Evolutionary conservation across 768 basidiomycete species (phyloP).

Genomic region (Lactifluus piperatus): DNA sequence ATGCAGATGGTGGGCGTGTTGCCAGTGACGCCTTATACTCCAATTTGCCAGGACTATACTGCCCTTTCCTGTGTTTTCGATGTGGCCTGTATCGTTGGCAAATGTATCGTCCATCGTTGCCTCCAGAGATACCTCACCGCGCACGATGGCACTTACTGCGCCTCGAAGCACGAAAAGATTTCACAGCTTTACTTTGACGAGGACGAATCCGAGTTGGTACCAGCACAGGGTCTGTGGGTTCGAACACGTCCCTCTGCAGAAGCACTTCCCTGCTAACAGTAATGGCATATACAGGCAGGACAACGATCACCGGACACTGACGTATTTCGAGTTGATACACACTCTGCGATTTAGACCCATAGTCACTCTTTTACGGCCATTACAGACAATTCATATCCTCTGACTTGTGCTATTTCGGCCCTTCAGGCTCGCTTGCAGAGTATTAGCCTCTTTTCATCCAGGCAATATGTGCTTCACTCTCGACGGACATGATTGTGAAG

Average conservation of each 20-base stretch:
- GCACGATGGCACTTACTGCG: constrained; percentile 19
- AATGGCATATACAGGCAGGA: neutral
- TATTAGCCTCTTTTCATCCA: too few species aligned
- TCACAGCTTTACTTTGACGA: neutral
- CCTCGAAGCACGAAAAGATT: neutral
- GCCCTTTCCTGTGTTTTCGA: constrained; percentile 39
- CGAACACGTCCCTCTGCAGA: constrained; percentile 21
- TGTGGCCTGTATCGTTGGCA: constrained; percentile 38
- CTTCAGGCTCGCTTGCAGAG: too few species aligned
- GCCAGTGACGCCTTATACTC: constrained; percentile 25
- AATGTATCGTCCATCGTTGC: constrained; percentile 40
- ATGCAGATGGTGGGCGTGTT: constrained; percentile 40
- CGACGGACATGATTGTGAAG: neutral
- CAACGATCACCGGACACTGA: neutral
- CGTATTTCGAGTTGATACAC: neutral
- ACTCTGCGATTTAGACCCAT: neutral
- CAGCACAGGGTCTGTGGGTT: constrained; percentile 21
- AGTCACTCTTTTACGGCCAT: neutral
- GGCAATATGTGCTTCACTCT: too few species aligned
- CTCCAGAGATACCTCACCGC: constrained; percentile 31
- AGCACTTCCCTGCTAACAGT: too few species aligned
- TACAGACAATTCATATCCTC: neutral
- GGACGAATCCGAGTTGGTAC: neutral
- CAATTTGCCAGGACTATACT: constrained; percentile 42
- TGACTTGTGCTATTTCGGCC: neutral